Percentiles rank a stretch among this genome's conserved stretches.
These are phyloP conservation scores for Pelargonium citronellum DNA, from an alignment of 441 rosid genomes.

Conservation along the genomic window DNA sequence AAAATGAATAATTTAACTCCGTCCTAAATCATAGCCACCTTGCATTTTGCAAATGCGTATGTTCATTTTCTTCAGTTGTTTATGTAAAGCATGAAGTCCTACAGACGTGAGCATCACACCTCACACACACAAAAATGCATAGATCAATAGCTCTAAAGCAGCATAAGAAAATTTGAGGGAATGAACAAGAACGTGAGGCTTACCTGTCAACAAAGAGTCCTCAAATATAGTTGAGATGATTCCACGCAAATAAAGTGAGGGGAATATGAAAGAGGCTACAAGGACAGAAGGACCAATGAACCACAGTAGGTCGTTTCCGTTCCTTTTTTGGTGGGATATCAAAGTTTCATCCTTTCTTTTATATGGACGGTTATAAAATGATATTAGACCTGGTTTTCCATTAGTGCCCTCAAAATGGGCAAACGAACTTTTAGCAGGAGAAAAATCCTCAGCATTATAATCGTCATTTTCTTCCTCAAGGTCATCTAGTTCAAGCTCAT, in stretches of 20 bases:
- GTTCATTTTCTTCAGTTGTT: neutral
- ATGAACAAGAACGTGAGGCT: constrained; percentile 1
- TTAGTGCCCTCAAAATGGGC: constrained; percentile 39
- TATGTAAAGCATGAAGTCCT: neutral
- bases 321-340: constrained; percentile 30
- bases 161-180: neutral
- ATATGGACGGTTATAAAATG: constrained; percentile 63
- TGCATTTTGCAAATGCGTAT: neutral
- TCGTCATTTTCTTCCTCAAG: constrained; percentile 31
- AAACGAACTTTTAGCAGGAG: constrained; percentile 30
- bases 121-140: neutral
- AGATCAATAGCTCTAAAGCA: neutral
- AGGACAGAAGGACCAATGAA: constrained; percentile 81
- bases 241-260: constrained; percentile 70
- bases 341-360: constrained; percentile 33
- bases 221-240: constrained; percentile 73
- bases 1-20: neutral
- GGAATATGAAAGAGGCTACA: constrained; percentile 83
- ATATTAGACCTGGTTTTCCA: constrained; percentile 76
- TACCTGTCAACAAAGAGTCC: constrained; percentile 90
- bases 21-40: neutral
- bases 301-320: constrained; percentile 59
- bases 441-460: constrained; percentile 32
- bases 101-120: neutral
- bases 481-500: constrained; percentile 32